Base-by-base conservation (phyloP, 164 flowering plant species). In the Annona squamosa region DNA sequence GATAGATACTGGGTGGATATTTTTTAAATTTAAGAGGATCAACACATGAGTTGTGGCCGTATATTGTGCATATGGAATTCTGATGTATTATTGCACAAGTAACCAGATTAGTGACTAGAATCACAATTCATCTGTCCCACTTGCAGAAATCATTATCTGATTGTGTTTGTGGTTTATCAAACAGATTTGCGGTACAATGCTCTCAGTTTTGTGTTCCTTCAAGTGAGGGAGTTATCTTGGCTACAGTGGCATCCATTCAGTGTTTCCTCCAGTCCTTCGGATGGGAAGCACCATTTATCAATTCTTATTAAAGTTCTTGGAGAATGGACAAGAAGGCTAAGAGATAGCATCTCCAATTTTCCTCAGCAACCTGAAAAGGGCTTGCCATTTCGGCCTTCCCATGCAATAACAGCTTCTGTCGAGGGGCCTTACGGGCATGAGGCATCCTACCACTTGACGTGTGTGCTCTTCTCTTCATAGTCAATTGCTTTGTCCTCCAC, bases 371-470 rank as follows among this genome's bases (percentile, higher is more conserved):
- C 72, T 62, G 68, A 65, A 57, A 69, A 61, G 57, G 79, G 83
- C 19, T 66, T 48, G 4, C 75, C 79, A 26, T 63, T 71, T 57
- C 81, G 63, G 46, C 70, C 85, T 75, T 69, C 26, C 71, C 65
- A 77, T 2, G 80, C 67, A 74, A 73, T 92, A 56, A 88, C 90
- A 9, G 95, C 87, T 77, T 91, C 94, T 41, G 91, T 91, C 59
- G 97, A 94, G 85, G 98, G 98, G 45, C 98, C 98, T 4, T 91
- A 94, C 68, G 98, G 98, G 45, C 97, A 94, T 76, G 93, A 90
- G 79, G 78, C 82, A 70, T 87, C 97, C 48, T 94, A 94, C 82
- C 88, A 91, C 82, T 79, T 94, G 80, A 86, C 73, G 97, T 94
- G 84, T 46, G 89, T 69, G 2, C 61, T 46, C 72, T 67, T 69